Percentiles rank a stretch among this genome's conserved stretches.
Conservation (phyloP, 768 basidiomycete genomes). For the Rhizopogon vinicolor region DNA sequence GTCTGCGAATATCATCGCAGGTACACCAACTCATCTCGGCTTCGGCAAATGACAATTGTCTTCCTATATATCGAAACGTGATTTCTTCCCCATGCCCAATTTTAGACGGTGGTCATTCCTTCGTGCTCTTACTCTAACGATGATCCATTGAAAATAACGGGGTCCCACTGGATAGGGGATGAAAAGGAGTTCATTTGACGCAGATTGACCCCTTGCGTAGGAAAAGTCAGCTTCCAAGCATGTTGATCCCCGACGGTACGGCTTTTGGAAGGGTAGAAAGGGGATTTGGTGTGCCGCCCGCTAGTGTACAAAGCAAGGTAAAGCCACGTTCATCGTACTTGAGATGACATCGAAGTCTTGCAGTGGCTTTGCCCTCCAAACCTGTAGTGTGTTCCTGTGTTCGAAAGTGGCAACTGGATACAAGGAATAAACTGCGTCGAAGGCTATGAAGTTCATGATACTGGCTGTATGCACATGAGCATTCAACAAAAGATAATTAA, state of each 20-base stretch:
- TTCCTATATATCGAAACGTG: too few species aligned
- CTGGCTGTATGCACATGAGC: slow-evolving; percentile 21
- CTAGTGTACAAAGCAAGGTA: slow-evolving; percentile 20
- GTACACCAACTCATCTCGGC: too few species aligned
- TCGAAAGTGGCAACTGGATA: slow-evolving; percentile 37
- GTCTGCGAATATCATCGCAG: too few species aligned
- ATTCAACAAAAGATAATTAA: neutral
- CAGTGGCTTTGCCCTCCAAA: slow-evolving; percentile 4
- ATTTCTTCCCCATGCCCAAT: too few species aligned
- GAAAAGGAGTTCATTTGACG: slow-evolving; percentile 3
- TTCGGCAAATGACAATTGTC: too few species aligned
- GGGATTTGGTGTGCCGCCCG: neutral
- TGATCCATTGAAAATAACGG: slow-evolving; percentile 7
- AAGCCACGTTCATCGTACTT: slow-evolving; percentile 33
- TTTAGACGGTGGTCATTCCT: neutral
- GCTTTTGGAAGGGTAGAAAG: slow-evolving; percentile 10
- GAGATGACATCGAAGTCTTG: slow-evolving; percentile 4
- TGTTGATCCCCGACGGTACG: slow-evolving; percentile 23
- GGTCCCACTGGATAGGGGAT: slow-evolving; percentile 2
- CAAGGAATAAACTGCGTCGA: slow-evolving; percentile 31
- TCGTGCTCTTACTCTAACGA: neutral
- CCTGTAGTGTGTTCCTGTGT: slow-evolving; percentile 20
- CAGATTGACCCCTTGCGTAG: slow-evolving; percentile 2
- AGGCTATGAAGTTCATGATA: slow-evolving; percentile 40
- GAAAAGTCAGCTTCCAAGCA: slow-evolving; percentile 24